phyloP scores from a whole-genome alignment of 1,284 basidiomycete genomes.

The Mycosarcoma mackinlayi region DNA sequence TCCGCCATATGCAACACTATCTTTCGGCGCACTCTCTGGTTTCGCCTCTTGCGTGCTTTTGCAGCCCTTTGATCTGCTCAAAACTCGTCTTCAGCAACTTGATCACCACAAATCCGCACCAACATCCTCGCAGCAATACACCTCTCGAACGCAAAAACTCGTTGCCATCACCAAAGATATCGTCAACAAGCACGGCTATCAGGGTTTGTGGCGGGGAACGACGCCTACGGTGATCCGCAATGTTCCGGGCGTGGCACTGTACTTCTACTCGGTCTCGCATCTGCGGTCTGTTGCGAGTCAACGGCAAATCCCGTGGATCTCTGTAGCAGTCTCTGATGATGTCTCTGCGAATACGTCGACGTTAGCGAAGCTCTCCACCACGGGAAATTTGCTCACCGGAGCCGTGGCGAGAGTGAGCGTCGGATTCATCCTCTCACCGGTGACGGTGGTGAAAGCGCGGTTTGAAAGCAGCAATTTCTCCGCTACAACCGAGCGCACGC shows the following conservation, averaged over 20 bases:
- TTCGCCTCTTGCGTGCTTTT: conserved; percentile 64
- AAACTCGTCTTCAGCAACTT: conserved; percentile 65
- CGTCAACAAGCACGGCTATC: conserved; percentile 51
- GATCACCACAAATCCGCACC: conserved; percentile 19
- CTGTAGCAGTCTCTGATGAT: conserved; percentile 44
- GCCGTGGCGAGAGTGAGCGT: conserved; percentile 85
- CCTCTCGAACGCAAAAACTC: conserved; percentile 44
- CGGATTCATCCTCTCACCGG: conserved; percentile 89
- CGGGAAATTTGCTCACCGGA: conserved; percentile 89
- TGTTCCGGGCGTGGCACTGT: conserved; percentile 66
- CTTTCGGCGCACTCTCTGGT: conserved; percentile 63
- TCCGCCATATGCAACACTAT: conserved; percentile 59
- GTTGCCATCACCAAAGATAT: conserved; percentile 39
- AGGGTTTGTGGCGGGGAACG: conserved; percentile 65
- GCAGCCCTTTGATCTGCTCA: conserved; percentile 67
- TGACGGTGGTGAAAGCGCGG: conserved; percentile 92
- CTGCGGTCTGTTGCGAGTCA: conserved; percentile 51
- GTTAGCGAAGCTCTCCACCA: conserved; percentile 74
- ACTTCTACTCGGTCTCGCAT: conserved; percentile 66
- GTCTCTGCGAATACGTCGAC: conserved; percentile 68
- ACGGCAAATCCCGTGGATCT: conserved; percentile 56
- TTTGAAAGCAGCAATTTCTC: conserved; percentile 61
- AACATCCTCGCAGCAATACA: conserved; percentile 8
- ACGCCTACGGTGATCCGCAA: conserved; percentile 64
- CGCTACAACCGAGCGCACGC: conserved; percentile 52